These are phyloP conservation scores for Kwoniella pini DNA, from an alignment of 768 basidiomycete genomes.

Conservation along the genomic window DNA sequence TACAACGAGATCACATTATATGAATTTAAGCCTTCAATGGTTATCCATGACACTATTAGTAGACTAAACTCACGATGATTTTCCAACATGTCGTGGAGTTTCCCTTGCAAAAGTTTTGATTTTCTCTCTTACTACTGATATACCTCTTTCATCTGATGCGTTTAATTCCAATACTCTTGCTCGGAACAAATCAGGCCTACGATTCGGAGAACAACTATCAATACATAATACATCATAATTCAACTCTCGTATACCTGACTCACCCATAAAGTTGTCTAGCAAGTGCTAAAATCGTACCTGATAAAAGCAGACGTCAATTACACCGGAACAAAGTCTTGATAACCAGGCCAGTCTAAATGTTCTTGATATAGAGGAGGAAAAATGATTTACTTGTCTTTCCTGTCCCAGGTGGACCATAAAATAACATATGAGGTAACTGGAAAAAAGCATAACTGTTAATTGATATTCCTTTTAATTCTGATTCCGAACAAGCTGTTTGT, in stretches of 20 bases:
- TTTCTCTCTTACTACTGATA: conserved; percentile 94
- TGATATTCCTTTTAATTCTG: too few relatives aligned
- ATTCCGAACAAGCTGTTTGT: too few relatives aligned
- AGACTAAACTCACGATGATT: conserved; percentile 48
- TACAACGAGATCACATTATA: conserved; percentile 15
- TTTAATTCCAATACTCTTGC: conserved; percentile 94
- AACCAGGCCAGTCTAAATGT: too few relatives aligned
- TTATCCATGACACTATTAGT: too few relatives aligned
- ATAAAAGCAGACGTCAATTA: too few relatives aligned
- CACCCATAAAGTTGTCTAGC: conserved; percentile 92
- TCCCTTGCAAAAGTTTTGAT: conserved; percentile 89
- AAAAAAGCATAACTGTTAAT: not conserved
- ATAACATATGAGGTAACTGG: conserved; percentile 97
- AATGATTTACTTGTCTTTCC: conserved; percentile 75
- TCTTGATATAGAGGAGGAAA: too few relatives aligned
- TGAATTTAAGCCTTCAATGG: not conserved
- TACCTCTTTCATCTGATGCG: conserved; percentile 97
- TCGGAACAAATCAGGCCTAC: conserved; percentile 88
- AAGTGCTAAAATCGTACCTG: conserved; percentile 85
- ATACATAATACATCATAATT: too few relatives aligned
- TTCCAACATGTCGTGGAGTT: conserved; percentile 50
- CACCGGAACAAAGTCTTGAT: too few relatives aligned
- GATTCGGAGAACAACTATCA: not conserved
- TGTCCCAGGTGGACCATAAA: conserved; percentile 98
- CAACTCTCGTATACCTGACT: too few relatives aligned